A percentile compares a stretch with the other conserved stretches of the same genome.
Conservation (phyloP, 73 alveolate genomes). For the Symbiodinium natans region DNA sequence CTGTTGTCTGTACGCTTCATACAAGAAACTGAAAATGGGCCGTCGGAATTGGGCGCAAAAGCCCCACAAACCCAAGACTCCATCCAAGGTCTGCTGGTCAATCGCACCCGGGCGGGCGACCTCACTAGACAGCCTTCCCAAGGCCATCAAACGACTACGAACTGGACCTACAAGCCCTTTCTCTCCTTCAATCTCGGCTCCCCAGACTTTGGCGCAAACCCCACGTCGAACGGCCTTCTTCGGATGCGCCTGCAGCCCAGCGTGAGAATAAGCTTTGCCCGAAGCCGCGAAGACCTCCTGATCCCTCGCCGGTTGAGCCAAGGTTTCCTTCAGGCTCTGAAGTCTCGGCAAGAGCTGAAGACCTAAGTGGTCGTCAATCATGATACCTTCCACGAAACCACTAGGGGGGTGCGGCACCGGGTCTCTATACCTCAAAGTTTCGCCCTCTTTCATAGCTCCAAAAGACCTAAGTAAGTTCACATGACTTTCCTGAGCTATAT, state of each 20-base stretch:
- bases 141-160: not conserved
- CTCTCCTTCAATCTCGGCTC: constrained; percentile 25
- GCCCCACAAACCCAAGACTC: constrained; percentile 4
- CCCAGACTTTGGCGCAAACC: not conserved
- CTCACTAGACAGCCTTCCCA: not conserved
- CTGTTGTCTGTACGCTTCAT: not conserved
- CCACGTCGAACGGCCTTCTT: not conserved
- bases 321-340: too few relatives aligned
- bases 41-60: constrained; percentile 23
- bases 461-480: not conserved
- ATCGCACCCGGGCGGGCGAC: not conserved
- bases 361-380: constrained; percentile 20
- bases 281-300: constrained; percentile 7
- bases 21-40: constrained; percentile 24
- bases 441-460: not conserved
- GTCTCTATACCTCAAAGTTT: not conserved
- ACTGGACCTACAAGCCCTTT: not conserved
- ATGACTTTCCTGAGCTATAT: constrained; percentile 6
- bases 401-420: not conserved
- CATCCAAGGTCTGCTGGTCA: constrained; percentile 13
- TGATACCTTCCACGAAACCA: constrained; percentile 8
- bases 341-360: not conserved
- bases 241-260: constrained; percentile 8
- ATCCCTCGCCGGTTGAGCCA: not conserved
- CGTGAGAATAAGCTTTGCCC: not conserved